Evolutionary conservation across 2,329 filamentous ascomycete genomes (phyloP).

Genomic region (Fusarium sp.): DNA sequence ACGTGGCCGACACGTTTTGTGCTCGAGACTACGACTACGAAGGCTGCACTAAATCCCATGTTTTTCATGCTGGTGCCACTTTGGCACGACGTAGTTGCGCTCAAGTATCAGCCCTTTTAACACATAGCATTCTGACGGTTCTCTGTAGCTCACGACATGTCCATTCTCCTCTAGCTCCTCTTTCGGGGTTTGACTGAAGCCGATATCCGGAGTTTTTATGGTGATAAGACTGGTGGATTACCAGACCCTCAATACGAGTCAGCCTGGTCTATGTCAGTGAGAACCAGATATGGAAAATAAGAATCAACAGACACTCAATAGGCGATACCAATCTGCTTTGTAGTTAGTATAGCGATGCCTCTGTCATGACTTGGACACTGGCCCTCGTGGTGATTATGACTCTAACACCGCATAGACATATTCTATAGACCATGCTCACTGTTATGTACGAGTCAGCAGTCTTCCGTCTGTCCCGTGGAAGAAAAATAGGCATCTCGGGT

Average conservation of each 20-base stretch:
- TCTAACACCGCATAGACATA: background rate
- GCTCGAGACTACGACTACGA: background rate
- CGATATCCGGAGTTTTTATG: background rate
- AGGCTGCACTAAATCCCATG: background rate
- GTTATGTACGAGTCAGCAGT: background rate
- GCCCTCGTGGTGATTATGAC: too few relatives aligned
- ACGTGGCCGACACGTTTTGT: constrained; percentile 23
- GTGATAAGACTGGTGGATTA: background rate
- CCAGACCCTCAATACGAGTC: too few relatives aligned
- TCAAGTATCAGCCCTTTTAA: background rate
- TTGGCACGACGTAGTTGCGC: background rate
- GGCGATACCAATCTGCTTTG: too few relatives aligned
- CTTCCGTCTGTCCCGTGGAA: background rate
- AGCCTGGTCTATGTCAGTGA: too few relatives aligned
- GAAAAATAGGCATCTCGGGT: background rate
- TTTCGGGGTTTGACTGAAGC: background rate
- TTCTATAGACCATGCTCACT: background rate
- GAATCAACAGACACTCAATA: too few relatives aligned
- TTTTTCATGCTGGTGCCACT: background rate
- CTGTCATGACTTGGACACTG: too few relatives aligned
- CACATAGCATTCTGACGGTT: too few relatives aligned
- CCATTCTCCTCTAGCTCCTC: background rate
- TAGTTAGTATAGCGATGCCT: too few relatives aligned
- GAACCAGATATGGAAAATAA: too few relatives aligned
- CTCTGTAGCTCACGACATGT: too few relatives aligned